Conservation (phyloP, 495 filamentous ascomycete species). For the Rhizodiscina lignyota region DNA sequence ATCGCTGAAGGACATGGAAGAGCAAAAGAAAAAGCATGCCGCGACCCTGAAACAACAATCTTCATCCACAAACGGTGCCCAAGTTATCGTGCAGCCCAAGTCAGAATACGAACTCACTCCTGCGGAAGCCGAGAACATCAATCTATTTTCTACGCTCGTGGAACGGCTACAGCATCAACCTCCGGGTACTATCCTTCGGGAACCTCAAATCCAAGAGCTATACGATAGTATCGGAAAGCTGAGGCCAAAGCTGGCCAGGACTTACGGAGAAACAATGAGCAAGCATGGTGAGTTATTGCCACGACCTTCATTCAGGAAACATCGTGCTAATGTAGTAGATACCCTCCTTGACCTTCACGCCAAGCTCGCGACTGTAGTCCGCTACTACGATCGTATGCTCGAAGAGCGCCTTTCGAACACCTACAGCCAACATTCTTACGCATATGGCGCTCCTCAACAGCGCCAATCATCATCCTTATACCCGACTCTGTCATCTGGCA, state of each 20-base stretch:
- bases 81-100: slow-evolving; percentile 37
- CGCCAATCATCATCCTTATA: slow-evolving; percentile 40
- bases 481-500: slow-evolving; percentile 40
- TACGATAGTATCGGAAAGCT: slow-evolving; percentile 91
- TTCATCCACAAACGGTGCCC: slow-evolving; percentile 25
- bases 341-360: slow-evolving; percentile 86
- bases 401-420: slow-evolving; percentile 88
- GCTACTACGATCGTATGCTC: slow-evolving; percentile 98
- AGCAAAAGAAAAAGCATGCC: slow-evolving; percentile 84
- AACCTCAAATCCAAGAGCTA: slow-evolving; percentile 94
- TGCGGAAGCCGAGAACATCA: slow-evolving; percentile 93
- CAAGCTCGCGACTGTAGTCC: slow-evolving; percentile 88
- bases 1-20: slow-evolving; percentile 94
- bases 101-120: slow-evolving; percentile 90
- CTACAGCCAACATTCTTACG: slow-evolving; percentile 63
- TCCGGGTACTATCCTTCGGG: slow-evolving; percentile 82
- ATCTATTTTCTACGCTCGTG: slow-evolving; percentile 85
- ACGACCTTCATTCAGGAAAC: neutral
- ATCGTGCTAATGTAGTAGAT: slow-evolving; percentile 26
- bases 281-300: slow-evolving; percentile 61
- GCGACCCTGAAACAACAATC: slow-evolving; percentile 61
- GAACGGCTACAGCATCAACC: slow-evolving; percentile 91
- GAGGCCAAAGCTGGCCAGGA: slow-evolving; percentile 84
- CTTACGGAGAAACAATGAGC: slow-evolving; percentile 98
- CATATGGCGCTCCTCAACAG: slow-evolving; percentile 31